Conservation (phyloP, 805 yeast genomes). For the Kuraishia capsulata region DNA sequence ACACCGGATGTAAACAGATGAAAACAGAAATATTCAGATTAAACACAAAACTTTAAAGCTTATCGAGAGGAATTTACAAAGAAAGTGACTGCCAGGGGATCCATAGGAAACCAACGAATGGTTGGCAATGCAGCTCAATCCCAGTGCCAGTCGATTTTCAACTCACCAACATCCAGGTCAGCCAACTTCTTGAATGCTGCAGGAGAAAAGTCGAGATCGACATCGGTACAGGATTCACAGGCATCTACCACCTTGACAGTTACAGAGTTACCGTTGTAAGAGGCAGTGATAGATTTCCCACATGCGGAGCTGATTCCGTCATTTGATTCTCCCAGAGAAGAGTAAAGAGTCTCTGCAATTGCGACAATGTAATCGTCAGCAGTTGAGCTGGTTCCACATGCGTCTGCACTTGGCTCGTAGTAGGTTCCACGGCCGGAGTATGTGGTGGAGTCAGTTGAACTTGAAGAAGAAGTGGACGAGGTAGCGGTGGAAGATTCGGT, state of each 20-base stretch:
- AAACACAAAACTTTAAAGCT: no score
- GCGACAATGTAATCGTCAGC: constrained; percentile 39
- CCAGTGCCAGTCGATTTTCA: constrained; percentile 38
- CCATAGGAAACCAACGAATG: no score
- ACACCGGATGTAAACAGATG: no score
- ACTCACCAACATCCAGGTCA: constrained; percentile 33
- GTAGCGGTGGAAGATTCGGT: constrained; percentile 4
- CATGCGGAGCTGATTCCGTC: constrained; percentile 30
- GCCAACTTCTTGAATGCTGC: constrained; percentile 39
- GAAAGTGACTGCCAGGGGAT: no score
- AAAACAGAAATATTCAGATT: no score
- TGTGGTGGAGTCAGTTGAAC: constrained; percentile 1
- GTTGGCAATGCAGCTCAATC: no score
- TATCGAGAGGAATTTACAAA: no score
- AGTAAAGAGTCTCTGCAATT: constrained; percentile 33
- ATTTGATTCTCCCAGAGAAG: constrained; percentile 11
- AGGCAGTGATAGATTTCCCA: constrained; percentile 38
- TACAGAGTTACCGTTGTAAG: constrained; percentile 37
- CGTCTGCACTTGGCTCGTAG: constrained; percentile 36
- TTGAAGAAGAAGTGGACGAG: constrained; percentile 4
- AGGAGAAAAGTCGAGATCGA: constrained; percentile 47
- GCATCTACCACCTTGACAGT: constrained; percentile 45
- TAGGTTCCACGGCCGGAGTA: constrained; percentile 39
- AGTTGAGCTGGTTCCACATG: constrained; percentile 36
- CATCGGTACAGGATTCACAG: constrained; percentile 36